Percentiles rank a stretch among this genome's conserved stretches.
Conservation (phyloP, 805 yeast genomes). For the Debaryomyces castellii region DNA sequence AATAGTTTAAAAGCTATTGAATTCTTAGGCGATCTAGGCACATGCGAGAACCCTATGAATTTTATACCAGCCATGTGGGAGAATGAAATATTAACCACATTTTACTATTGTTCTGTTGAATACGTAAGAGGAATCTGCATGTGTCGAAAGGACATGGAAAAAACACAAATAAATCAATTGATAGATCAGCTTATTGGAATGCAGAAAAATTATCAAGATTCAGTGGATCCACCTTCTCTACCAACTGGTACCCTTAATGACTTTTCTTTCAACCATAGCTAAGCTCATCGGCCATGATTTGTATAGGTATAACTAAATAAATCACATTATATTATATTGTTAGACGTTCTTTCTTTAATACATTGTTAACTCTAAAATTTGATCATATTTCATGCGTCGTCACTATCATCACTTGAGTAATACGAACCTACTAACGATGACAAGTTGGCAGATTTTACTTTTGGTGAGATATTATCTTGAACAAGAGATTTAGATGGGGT, state of each 20-base stretch:
- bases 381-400: not conserved
- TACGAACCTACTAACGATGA: not conserved
- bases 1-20: conserved; percentile 42
- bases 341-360: too few species aligned
- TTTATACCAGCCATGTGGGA: conserved; percentile 52
- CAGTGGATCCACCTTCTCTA: conserved; percentile 31
- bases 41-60: conserved; percentile 34
- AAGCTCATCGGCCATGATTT: not conserved
- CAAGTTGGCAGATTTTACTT: not conserved
- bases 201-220: conserved; percentile 29
- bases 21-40: conserved; percentile 37
- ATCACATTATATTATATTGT: not conserved
- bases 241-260: conserved; percentile 35
- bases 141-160: conserved; percentile 46
- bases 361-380: not conserved
- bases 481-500: not conserved
- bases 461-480: not conserved
- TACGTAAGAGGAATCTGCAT: conserved; percentile 65
- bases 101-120: conserved; percentile 76
- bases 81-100: conserved; percentile 54
- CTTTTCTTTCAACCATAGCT: conserved; percentile 20
- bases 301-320: not conserved
- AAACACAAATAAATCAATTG: conserved; percentile 25
- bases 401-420: not conserved
- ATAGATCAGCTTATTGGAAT: conserved; percentile 26